These are phyloP conservation scores for Cystobasidium ongulense DNA, from an alignment of 768 basidiomycete species.

Conservation along the genomic window DNA sequence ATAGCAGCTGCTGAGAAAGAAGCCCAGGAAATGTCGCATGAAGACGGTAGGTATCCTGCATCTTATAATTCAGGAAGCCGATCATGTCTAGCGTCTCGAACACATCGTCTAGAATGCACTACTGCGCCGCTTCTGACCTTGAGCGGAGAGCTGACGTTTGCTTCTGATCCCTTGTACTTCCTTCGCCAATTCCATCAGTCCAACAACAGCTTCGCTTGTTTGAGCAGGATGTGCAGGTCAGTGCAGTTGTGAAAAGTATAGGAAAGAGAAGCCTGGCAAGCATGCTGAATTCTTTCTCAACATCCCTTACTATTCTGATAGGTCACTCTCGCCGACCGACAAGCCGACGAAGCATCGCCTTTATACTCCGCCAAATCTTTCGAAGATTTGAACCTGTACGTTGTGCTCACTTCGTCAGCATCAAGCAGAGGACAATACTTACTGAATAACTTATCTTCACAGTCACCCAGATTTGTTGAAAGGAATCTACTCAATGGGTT, in stretches of 20 bases:
- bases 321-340: slow-evolving; percentile 96
- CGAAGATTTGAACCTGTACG: slow-evolving; percentile 88
- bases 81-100: neutral
- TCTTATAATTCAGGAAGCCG: neutral
- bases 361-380: slow-evolving; percentile 87
- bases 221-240: slow-evolving; percentile 22
- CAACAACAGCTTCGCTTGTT: slow-evolving; percentile 23
- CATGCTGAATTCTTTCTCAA: neutral
- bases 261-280: no score
- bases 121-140: no score
- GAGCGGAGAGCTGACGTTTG: no score
- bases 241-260: no score
- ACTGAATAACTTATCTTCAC: slow-evolving; percentile 17
- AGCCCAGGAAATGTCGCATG: slow-evolving; percentile 2
- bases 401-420: slow-evolving; percentile 32
- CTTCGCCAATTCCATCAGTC: neutral
- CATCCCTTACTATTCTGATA: slow-evolving; percentile 42
- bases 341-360: slow-evolving; percentile 91
- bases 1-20: neutral
- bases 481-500: slow-evolving; percentile 88
- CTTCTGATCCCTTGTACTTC: neutral
- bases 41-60: neutral
- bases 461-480: slow-evolving; percentile 82
- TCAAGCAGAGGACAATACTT: no score
- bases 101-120: no score